phyloP scores from a whole-genome alignment of 306 rosid genomes.

The Castanea sativa region DNA sequence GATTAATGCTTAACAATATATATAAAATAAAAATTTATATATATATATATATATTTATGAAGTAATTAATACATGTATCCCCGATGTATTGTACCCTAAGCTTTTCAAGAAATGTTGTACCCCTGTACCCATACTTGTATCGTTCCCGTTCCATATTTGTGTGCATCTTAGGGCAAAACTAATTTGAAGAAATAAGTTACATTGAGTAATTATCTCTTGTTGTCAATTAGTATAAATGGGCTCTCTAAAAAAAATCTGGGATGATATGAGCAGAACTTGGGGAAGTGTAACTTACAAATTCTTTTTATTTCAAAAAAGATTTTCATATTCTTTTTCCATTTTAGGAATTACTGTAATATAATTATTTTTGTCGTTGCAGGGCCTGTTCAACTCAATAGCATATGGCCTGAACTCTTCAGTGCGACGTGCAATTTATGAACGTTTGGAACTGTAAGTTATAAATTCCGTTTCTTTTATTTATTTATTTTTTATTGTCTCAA shows the following conservation, averaged over 20 bases:
- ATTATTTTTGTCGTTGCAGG: slow-evolving; percentile 41
- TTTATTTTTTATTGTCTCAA: neutral
- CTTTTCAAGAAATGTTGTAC: too few species aligned
- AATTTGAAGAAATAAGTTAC: neutral
- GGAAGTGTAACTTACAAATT: neutral
- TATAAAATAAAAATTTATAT: too few species aligned
- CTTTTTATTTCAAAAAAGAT: neutral
- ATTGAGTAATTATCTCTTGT: neutral
- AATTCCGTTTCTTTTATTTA: neutral
- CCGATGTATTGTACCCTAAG: too few species aligned
- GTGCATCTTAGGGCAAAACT: neutral
- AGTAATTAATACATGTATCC: too few species aligned
- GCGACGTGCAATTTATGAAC: slow-evolving; percentile 82
- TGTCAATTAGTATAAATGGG: neutral
- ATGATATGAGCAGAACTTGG: neutral
- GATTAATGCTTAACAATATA: too few species aligned
- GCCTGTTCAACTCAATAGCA: slow-evolving; percentile 96
- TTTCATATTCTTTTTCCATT: neutral
- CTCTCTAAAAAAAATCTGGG: neutral
- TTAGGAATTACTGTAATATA: neutral
- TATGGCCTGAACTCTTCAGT: slow-evolving; percentile 98
- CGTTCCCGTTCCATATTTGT: too few species aligned
- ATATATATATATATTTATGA: too few species aligned
- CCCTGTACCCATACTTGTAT: too few species aligned
- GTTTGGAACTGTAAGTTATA: slow-evolving; percentile 73